Evolutionary conservation across 257 asterid species (phyloP), one percentile per base, ranked within the genome.

Genomic region (Petunia axillaris): DNA sequence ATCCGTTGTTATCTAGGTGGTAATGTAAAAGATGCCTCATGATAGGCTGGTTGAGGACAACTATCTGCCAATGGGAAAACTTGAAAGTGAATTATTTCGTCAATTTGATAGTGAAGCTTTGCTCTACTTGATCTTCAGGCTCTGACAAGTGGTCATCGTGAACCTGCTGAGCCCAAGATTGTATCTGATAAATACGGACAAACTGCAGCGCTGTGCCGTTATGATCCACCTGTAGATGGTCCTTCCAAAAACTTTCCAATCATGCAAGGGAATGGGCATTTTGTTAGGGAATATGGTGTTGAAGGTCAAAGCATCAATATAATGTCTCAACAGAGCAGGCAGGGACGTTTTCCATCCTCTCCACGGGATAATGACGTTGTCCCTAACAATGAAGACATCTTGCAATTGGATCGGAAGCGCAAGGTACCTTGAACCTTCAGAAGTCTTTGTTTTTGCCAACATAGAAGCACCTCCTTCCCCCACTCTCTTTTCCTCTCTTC

Each of bases 261-360:
- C 76, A 44, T 77, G 86, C 92, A 88, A 78, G 93, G 84, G 79
- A 94, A 90, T 77, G 97, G 94, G 78, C 87, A 89, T 89, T 75
- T 85, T 82, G 84, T 93, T 60, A 84, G 90, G 83, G 97, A 91
- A 79, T 89, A 86, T 88, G 88, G 83, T 81, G 81, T 76, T 58
- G 97, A 89, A 84, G 92, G 94, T 68, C 98, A 89, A 82, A 86
- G 70, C 63, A 79, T 82, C 8, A 78, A 64, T 53, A 55, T 78
- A n/a, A 79, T 82, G 81, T 58, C 89, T 76, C 86, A 85, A 76
- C 89, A 62, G 70, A 83, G 82, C 67, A 80, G 82, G 66, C 85
- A 64, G 74, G 85, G 85, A 36, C 84, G 64, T 54, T 50, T 82
- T 79, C 83, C 82, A 79, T 84, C 85, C 7, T 80, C 91, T 79